Evolutionary conservation across 768 basidiomycete species (phyloP).

Genomic region (Mycena pura): DNA sequence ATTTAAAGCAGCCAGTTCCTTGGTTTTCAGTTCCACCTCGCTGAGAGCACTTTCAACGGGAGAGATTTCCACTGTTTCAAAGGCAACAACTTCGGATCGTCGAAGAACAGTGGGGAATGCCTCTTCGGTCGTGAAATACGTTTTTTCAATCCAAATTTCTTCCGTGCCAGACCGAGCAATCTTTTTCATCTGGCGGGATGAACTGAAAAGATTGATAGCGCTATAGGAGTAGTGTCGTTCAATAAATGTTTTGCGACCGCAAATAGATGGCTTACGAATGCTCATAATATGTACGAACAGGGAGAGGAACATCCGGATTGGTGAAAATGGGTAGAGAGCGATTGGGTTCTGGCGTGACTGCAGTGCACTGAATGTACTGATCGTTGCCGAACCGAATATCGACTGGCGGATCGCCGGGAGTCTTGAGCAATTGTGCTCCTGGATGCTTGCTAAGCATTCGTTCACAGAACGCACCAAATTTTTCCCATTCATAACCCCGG

Average conservation of each 20-base stretch:
- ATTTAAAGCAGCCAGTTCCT: slow-evolving; percentile 74
- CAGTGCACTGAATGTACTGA: slow-evolving; percentile 88
- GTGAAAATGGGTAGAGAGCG: slow-evolving; percentile 78
- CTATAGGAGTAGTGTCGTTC: slow-evolving; percentile 52
- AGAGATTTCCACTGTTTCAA: slow-evolving; percentile 78
- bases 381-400: slow-evolving; percentile 81
- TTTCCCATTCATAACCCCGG: slow-evolving; percentile 95
- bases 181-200: slow-evolving; percentile 71
- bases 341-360: slow-evolving; percentile 87
- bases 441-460: slow-evolving; percentile 91
- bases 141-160: slow-evolving; percentile 90
- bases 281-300: slow-evolving; percentile 87
- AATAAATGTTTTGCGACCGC: background rate
- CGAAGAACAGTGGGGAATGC: slow-evolving; percentile 91
- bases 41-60: slow-evolving; percentile 84
- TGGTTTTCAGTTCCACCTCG: slow-evolving; percentile 82
- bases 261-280: slow-evolving; percentile 60
- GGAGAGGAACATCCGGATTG: slow-evolving; percentile 80
- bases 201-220: slow-evolving; percentile 84
- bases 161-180: slow-evolving; percentile 67
- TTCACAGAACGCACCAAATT: slow-evolving; percentile 88
- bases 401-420: slow-evolving; percentile 75
- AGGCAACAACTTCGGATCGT: slow-evolving; percentile 82
- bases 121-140: slow-evolving; percentile 84
- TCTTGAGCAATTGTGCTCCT: slow-evolving; percentile 79